These are phyloP conservation scores for Stramenopiles sp. DNA, from an alignment of 352 stramenopile genomes.

Conservation along the genomic window DNA sequence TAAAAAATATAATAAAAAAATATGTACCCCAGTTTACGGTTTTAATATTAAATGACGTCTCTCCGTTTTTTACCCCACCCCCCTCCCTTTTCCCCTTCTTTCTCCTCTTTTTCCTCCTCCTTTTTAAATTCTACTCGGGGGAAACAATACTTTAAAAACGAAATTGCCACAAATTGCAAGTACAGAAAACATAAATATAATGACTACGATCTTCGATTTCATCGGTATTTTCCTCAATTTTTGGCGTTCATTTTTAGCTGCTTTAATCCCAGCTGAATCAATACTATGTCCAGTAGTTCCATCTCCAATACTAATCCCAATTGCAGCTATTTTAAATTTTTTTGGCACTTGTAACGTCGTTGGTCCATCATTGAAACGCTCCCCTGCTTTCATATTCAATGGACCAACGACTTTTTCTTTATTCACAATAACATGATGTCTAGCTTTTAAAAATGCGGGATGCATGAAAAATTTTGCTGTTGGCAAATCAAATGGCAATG, in stretches of 20 bases:
- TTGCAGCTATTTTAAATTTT: neutral
- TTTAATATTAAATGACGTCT: too few species aligned
- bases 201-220: neutral
- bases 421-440: neutral
- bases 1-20: too few species aligned
- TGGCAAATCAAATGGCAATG: neutral
- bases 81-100: too few species aligned
- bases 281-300: neutral
- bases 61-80: too few species aligned
- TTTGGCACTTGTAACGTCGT: neutral
- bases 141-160: neutral
- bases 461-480: neutral
- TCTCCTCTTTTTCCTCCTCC: too few species aligned
- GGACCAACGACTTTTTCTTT: neutral
- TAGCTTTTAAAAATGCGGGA: neutral
- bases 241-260: neutral
- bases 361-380: neutral
- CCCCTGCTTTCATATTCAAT: neutral
- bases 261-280: neutral
- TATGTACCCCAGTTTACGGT: too few species aligned
- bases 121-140: neutral
- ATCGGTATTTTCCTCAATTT: neutral
- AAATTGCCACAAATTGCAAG: neutral
- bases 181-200: neutral
- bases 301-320: neutral